Base-by-base conservation (phyloP, 2,329 filamentous ascomycete genomes). In the Hypoxylon sp. region DNA sequence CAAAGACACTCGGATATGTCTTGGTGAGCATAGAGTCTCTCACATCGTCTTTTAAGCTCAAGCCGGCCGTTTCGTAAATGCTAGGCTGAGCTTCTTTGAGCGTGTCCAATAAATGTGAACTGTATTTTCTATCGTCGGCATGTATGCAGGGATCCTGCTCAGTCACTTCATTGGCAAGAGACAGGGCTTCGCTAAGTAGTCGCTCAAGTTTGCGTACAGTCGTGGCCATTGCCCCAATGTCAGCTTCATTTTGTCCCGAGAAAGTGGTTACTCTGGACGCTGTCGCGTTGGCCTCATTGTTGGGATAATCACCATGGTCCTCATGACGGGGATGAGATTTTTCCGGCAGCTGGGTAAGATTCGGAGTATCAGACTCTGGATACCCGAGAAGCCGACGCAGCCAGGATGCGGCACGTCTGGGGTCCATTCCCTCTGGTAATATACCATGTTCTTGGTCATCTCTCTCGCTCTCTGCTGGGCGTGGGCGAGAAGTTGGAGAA, bases 141-240 rank as follows among this genome's bases (percentile, higher is more conserved):
- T 76, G 73, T 30, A 41, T 61, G 28, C 46, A 69, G 36, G 49
- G 52, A 56, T 78, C 75, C 14, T 79, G 74, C 32, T 80, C 78
- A 3, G 80, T 76, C 10, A 78, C 80, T 55, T 82, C 78, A 17
- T 80, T 78, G 10, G 82, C 83, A 45, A 86, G 74, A 1, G 78
- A 74, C 7, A 85, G 70, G 10, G 83, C 83, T 72, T 86, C 83
- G 32, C 77, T 80, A 5, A 86, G 72, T 17, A 86, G 79, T 23
- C 80, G 76, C 64, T 86, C 83, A 25, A 86, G 75, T 63, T 85
- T 80, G 19, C 69, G 49, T 71, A 78, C 69, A 4, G 73, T 73
- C 10, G 69, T 61, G 46, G 72, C 62, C 59, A 77, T 76, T 9
- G 69, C 68, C 14, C 64, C 60, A 9, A 52, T 68, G 43, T 77